Conservation (phyloP, 2,329 filamentous ascomycete species). For the Aureobasidium lini region DNA sequence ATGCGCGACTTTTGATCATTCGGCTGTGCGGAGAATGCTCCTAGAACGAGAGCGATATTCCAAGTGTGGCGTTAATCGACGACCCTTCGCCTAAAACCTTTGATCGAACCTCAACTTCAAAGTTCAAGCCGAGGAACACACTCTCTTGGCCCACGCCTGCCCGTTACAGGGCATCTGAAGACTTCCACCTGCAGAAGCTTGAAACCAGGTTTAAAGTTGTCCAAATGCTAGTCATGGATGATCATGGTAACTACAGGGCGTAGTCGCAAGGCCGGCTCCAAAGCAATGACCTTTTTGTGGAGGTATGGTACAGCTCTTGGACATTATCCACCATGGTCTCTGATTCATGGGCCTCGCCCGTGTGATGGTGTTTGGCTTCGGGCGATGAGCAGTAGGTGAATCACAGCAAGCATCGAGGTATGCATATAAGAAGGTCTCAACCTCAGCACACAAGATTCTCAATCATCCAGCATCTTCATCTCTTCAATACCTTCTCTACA, state of each 20-base stretch:
- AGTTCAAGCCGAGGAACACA: no score
- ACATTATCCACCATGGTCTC: background rate
- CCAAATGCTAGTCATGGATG: background rate
- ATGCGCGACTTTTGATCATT: background rate
- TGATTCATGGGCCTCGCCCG: background rate
- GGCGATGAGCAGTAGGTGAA: background rate
- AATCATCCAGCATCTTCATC: background rate
- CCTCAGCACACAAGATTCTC: background rate
- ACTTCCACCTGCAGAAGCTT: conserved; percentile 1
- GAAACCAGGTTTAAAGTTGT: background rate
- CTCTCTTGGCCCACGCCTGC: background rate
- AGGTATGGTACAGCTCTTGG: background rate
- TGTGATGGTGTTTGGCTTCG: background rate
- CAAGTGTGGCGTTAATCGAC: background rate
- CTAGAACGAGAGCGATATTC: background rate
- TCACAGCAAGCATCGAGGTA: background rate
- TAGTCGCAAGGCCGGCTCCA: background rate
- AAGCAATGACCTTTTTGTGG: background rate
- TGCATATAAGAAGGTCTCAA: background rate
- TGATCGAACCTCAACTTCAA: background rate
- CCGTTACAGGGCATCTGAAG: background rate
- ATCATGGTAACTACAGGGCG: background rate
- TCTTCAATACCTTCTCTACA: background rate
- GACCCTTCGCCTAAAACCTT: background rate
- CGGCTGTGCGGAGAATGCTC: background rate